phyloP scores from a whole-genome alignment of 1,284 basidiomycete genomes.

The Spongiforma sp. region DNA sequence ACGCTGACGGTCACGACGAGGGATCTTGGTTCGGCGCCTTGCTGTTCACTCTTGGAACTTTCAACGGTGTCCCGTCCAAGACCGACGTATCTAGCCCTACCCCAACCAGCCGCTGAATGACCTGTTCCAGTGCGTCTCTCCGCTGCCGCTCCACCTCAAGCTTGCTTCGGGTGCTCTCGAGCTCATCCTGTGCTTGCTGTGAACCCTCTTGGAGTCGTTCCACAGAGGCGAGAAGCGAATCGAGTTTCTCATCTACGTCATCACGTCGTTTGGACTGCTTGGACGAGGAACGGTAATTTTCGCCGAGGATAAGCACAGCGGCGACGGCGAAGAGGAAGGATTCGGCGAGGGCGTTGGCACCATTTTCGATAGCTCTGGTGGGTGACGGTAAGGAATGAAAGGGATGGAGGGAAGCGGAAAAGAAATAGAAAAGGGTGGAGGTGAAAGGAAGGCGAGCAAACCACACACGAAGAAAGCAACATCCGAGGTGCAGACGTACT shows the following conservation, averaged over 20 bases:
- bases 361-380: slow-evolving; percentile 84
- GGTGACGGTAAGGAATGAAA: neutral
- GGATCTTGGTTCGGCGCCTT: too few relatives aligned
- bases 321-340: slow-evolving; percentile 87
- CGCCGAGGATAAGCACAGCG: slow-evolving; percentile 75
- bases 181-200: slow-evolving; percentile 41
- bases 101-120: slow-evolving; percentile 73
- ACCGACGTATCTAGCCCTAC: too few relatives aligned
- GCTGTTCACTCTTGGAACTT: too few relatives aligned
- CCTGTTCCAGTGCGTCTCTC: slow-evolving; percentile 66
- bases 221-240: slow-evolving; percentile 57
- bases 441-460: neutral
- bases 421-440: neutral
- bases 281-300: slow-evolving; percentile 78
- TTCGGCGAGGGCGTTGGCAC: slow-evolving; percentile 86
- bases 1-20: too few relatives aligned
- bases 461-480: too few relatives aligned
- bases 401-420: neutral
- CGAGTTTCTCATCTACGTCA: slow-evolving; percentile 74
- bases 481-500: too few relatives aligned
- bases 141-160: slow-evolving; percentile 36
- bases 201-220: slow-evolving; percentile 47
- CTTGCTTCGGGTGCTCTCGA: slow-evolving; percentile 42
- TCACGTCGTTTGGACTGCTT: slow-evolving; percentile 78
- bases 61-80: too few relatives aligned